These are phyloP conservation scores for Epichloe scottii DNA, from an alignment of 2,329 filamentous ascomycete species.

Conservation along the genomic window DNA sequence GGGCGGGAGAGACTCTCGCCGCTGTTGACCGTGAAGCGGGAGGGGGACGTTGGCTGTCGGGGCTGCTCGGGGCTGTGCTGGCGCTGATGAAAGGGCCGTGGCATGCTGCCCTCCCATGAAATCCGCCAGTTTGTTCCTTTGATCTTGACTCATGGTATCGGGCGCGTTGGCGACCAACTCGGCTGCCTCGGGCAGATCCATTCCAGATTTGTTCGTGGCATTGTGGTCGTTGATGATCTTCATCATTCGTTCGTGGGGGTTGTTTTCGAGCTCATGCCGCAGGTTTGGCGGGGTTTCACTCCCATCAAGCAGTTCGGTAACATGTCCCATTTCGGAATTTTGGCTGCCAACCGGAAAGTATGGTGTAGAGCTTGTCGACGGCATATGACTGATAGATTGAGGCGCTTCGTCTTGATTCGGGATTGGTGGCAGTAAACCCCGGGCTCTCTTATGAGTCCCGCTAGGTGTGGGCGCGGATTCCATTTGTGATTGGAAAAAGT, in stretches of 20 bases:
- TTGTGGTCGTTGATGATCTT: constrained; percentile 54
- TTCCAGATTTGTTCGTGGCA: constrained; percentile 33
- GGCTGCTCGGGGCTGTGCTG: constrained; percentile 13
- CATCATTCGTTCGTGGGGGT: constrained; percentile 51
- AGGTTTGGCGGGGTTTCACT: constrained; percentile 38
- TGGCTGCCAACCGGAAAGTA: constrained; percentile 17
- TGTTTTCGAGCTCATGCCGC: constrained; percentile 43
- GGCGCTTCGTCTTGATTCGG: constrained; percentile 24
- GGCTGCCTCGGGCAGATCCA: constrained; percentile 39
- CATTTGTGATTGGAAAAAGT: constrained; percentile 39
- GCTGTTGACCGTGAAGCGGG: neutral
- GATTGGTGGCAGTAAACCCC: constrained; percentile 42
- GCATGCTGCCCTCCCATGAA: constrained; percentile 40
- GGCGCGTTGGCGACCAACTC: constrained; percentile 41
- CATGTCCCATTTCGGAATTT: constrained; percentile 37
- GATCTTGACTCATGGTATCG: constrained; percentile 41
- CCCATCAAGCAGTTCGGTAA: constrained; percentile 49
- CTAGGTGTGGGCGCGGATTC: constrained; percentile 25
- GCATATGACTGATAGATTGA: constrained; percentile 16
- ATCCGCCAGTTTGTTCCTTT: constrained; percentile 45
- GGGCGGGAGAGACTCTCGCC: constrained; percentile 14
- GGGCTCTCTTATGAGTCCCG: constrained; percentile 35
- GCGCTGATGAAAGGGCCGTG: constrained; percentile 8
- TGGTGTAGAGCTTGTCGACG: constrained; percentile 16
- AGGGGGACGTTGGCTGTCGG: constrained; percentile 13